Evolutionary conservation across 2,329 filamentous ascomycete species (phyloP).

Genomic region (Ophiostoma populinum): DNA sequence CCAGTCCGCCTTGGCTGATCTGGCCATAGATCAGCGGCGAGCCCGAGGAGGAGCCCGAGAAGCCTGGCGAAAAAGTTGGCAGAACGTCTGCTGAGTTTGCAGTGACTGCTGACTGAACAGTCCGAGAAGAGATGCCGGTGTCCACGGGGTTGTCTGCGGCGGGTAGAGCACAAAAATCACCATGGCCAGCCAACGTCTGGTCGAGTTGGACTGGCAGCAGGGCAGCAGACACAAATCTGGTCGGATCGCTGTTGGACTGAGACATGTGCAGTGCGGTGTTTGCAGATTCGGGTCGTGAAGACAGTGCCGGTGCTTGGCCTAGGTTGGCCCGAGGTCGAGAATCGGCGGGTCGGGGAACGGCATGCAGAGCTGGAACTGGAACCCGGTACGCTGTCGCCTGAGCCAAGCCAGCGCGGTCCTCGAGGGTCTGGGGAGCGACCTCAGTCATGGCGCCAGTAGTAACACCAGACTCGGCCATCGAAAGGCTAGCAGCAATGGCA

Average conservation of each 20-base stretch:
- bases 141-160: not conserved
- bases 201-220: not conserved
- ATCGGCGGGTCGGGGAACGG: not conserved
- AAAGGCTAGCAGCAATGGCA: slow-evolving; percentile 4
- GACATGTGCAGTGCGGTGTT: not conserved
- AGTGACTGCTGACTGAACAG: not conserved
- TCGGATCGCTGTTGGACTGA: not conserved
- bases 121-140: not conserved
- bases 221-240: not conserved
- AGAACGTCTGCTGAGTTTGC: too few species aligned
- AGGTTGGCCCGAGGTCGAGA: not conserved
- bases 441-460: not conserved
- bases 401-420: not conserved
- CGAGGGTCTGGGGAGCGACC: not conserved
- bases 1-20: too few species aligned
- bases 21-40: too few species aligned
- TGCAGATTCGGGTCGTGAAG: not conserved
- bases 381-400: slow-evolving; percentile 1
- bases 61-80: too few species aligned
- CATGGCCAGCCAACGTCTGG: not conserved
- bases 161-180: slow-evolving; percentile 1
- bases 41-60: too few species aligned
- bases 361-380: slow-evolving; percentile 4
- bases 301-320: not conserved
- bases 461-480: not conserved